phyloP scores from a whole-genome alignment of 768 basidiomycete genomes.

The Gloeopeniophorella convolvens region DNA sequence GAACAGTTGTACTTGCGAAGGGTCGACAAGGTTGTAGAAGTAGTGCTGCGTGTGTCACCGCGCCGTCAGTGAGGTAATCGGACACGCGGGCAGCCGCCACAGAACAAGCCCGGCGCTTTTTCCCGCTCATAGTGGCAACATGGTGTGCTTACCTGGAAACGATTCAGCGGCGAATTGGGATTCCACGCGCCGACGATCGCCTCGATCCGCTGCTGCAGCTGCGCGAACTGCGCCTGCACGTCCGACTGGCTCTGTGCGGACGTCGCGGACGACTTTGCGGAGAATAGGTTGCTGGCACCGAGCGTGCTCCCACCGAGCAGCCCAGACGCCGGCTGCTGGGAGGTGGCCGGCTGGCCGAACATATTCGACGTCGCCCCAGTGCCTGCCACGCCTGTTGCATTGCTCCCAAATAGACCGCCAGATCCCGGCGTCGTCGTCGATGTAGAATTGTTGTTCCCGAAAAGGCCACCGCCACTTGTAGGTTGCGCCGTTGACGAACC shows the following conservation, averaged over 20 bases:
- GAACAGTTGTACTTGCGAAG: constrained; percentile 55
- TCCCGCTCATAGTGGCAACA: too few relatives aligned
- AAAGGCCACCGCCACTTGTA: constrained; percentile 21
- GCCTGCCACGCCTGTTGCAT: constrained; percentile 23
- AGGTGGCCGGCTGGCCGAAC: constrained; percentile 21
- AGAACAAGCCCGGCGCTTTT: too few relatives aligned
- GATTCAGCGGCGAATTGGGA: constrained; percentile 56
- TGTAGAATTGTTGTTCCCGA: constrained; percentile 13
- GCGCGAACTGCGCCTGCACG: constrained; percentile 51
- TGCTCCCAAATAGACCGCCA: not conserved
- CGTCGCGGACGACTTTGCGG: constrained; percentile 27
- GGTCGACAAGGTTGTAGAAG: constrained; percentile 82
- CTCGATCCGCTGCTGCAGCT: constrained; percentile 54
- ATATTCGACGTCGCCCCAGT: too few relatives aligned
- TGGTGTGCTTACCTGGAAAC: constrained; percentile 71
- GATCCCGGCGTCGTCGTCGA: too few relatives aligned
- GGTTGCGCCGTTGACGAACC: not conserved
- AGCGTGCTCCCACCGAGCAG: constrained; percentile 22
- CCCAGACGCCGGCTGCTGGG: constrained; percentile 13
- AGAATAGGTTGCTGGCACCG: constrained; percentile 19
- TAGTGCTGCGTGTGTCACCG: constrained; percentile 44
- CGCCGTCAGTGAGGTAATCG: too few relatives aligned
- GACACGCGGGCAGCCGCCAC: too few relatives aligned
- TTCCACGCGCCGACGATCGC: constrained; percentile 66
- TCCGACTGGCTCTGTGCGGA: constrained; percentile 47